Base-by-base conservation (phyloP, 1,284 basidiomycete species). In the Inonotus obliquus region DNA sequence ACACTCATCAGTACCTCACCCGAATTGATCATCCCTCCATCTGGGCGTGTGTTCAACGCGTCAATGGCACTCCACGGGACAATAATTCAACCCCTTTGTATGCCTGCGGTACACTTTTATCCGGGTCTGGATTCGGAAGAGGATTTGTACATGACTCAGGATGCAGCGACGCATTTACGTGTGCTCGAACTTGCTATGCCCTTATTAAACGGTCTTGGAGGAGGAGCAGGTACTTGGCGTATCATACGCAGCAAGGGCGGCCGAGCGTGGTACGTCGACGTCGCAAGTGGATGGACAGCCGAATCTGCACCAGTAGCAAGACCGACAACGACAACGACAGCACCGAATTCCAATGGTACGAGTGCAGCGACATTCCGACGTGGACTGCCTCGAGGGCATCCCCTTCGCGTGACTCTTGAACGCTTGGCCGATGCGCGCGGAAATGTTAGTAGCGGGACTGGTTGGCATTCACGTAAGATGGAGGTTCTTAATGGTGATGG, bases 381-480 rank as follows among this genome's bases (percentile, higher is more conserved):
- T 51, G 85, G 87, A 66, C 75, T 96, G 10, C 73, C 78, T 3
- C 71, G 72, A 21, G 79, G 73, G 4, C 91, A 94, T 72, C 84
- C 86, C 1, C 83, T 88, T 70, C 78, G 91, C 57, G 71, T 72
- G 37, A 89, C 88, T 71, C 78, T 94, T 69, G 84, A 87, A 67
- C 77, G 80, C 47, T 76, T 96, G n/a, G 86, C 91, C 13, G 81
- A 87, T 65, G 87, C 89, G 11, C 92, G 93, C 67, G 94, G 94
- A 1, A 92, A 94, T 68, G 95, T 97, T 2, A 89, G 82, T 68
- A 93, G 90, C 69, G 91, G 89, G 4, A 84, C 95, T 1, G 96
- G 96, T 0, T 99, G 96, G 96, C 94, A 98, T 75, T 87, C 91
- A 38, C 78, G 94, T 57, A 99, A 99, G 79, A 96, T 98, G 94